These are phyloP conservation scores for Ascochyta pisi DNA, from an alignment of 2,329 filamentous ascomycete species.

Conservation along the genomic window DNA sequence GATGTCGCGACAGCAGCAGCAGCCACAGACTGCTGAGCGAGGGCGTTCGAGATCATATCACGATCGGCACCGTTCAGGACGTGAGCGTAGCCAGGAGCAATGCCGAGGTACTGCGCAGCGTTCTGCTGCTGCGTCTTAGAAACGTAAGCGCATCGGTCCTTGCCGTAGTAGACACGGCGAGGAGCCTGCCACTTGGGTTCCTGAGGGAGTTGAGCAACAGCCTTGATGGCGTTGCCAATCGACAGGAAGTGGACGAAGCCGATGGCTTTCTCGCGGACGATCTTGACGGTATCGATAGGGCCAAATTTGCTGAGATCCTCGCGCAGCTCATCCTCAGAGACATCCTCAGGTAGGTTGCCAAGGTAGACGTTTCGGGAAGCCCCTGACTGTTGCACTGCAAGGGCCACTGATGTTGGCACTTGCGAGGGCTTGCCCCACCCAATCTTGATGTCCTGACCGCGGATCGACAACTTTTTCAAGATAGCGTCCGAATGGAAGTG, in stretches of 20 bases:
- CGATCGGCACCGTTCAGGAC: constrained; percentile 95
- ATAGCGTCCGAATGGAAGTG: constrained; percentile 99
- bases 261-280: constrained; percentile 97
- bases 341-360: constrained; percentile 89
- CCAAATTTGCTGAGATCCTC: constrained; percentile 97
- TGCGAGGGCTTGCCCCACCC: constrained; percentile 99
- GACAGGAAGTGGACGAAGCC: constrained; percentile 98
- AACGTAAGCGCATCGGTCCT: constrained; percentile 97
- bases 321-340: constrained; percentile 87
- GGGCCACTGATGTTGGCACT: constrained; percentile 94
- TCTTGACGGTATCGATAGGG: constrained; percentile 95
- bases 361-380: constrained; percentile 97
- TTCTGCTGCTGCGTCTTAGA: constrained; percentile 99
- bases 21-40: constrained; percentile 96
- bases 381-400: constrained; percentile 95
- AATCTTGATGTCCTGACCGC: constrained; percentile 99
- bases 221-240: constrained; percentile 98
- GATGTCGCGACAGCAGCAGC: constrained; percentile 96
- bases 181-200: constrained; percentile 97
- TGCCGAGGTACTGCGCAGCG: constrained; percentile 95
- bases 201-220: constrained; percentile 92
- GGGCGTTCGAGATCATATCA: constrained; percentile 92
- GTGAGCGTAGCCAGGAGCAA: constrained; percentile 94
- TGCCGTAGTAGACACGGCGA: constrained; percentile 96
- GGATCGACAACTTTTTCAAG: constrained; percentile 98